A percentile compares a stretch with the other conserved stretches of the same genome.
These are phyloP conservation scores for Fusarium pseudograminearum DNA, from an alignment of 2,329 filamentous ascomycete species.

Conservation along the genomic window DNA sequence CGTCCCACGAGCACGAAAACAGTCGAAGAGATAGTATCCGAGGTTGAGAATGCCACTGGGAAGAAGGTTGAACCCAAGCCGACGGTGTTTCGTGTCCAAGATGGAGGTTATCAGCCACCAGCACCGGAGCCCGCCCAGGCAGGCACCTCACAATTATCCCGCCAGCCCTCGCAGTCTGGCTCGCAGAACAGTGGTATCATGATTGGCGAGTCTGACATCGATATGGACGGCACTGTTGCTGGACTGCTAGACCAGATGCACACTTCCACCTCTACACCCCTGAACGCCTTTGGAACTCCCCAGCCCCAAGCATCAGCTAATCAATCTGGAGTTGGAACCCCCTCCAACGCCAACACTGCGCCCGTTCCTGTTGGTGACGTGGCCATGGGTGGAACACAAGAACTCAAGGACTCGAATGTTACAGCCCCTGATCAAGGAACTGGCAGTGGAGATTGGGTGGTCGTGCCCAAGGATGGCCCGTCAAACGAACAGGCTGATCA, in stretches of 20 bases:
- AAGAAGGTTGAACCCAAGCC: slow-evolving; percentile 74
- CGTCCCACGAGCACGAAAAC: slow-evolving; percentile 61
- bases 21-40: slow-evolving; percentile 78
- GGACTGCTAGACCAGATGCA: slow-evolving; percentile 78
- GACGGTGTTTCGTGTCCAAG: slow-evolving; percentile 77
- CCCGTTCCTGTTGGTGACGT: slow-evolving; percentile 58
- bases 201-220: slow-evolving; percentile 71
- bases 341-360: slow-evolving; percentile 60
- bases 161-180: slow-evolving; percentile 65
- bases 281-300: slow-evolving; percentile 70
- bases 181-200: slow-evolving; percentile 68
- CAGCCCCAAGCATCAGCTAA: slow-evolving; percentile 68
- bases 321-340: slow-evolving; percentile 69
- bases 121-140: slow-evolving; percentile 58
- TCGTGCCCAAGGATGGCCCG: slow-evolving; percentile 73
- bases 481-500: slow-evolving; percentile 52
- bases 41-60: slow-evolving; percentile 78
- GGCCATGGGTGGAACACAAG: slow-evolving; percentile 65
- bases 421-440: slow-evolving; percentile 64
- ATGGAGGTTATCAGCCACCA: slow-evolving; percentile 79
- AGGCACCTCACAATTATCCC: slow-evolving; percentile 58
- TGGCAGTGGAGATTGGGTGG: slow-evolving; percentile 77
- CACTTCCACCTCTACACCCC: slow-evolving; percentile 69
- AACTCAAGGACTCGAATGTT: slow-evolving; percentile 50
- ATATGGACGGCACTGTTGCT: slow-evolving; percentile 73